Evolutionary conservation across 306 rosid species (phyloP).

Genomic region (Acacia melanoxylon): DNA sequence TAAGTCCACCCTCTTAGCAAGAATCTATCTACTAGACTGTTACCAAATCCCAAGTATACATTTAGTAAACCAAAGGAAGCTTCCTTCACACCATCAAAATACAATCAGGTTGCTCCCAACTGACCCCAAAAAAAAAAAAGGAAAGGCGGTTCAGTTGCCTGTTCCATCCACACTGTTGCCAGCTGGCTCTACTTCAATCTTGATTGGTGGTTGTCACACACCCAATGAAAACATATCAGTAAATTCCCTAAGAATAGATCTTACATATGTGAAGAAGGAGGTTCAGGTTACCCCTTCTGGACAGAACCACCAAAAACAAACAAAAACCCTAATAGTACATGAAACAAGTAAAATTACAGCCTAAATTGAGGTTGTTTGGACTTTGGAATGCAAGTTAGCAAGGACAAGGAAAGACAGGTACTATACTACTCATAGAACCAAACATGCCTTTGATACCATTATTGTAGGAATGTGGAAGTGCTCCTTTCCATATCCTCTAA

Average conservation of each 20-base stretch:
- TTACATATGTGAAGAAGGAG: conserved; percentile 71
- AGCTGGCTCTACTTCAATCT: conserved; percentile 19
- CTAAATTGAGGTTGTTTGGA: conserved; percentile 50
- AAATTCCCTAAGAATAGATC: conserved; percentile 69
- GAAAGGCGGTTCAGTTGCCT: conserved; percentile 7
- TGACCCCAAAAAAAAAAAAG: not conserved
- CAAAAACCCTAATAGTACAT: conserved; percentile 55
- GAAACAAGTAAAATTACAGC: conserved; percentile 53
- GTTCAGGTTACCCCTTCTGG: conserved; percentile 45
- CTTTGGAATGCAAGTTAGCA: conserved; percentile 48
- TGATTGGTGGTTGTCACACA: conserved; percentile 13
- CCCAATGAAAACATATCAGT: conserved; percentile 45
- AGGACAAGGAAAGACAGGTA: conserved; percentile 40
- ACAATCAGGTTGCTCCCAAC: not conserved
- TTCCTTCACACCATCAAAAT: conserved; percentile 6
- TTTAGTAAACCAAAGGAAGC: not conserved
- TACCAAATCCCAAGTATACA: not conserved
- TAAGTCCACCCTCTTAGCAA: not conserved
- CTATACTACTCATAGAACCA: conserved; percentile 49
- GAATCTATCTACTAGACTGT: not conserved
- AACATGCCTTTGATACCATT: conserved; percentile 47
- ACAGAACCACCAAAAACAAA: conserved; percentile 35
- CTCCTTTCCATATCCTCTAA: conserved; percentile 51
- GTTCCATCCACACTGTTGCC: conserved; percentile 9
- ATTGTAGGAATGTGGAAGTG: conserved; percentile 44